Evolutionary conservation across 75 land plant species (phyloP), one percentile per base, ranked within the genome.

Genomic region (Ceratopteris richardii): DNA sequence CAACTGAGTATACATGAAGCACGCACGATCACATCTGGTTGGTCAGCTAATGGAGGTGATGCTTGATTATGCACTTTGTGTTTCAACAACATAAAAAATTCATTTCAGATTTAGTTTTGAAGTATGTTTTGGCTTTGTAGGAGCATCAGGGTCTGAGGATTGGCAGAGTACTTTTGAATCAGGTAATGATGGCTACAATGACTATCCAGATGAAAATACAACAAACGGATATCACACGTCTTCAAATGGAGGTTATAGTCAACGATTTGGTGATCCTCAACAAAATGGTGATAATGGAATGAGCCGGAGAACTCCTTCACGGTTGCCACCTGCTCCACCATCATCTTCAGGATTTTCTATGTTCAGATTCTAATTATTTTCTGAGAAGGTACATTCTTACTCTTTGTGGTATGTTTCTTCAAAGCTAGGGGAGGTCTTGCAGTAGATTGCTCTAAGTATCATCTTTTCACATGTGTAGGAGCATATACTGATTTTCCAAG

Each of bases 151-250:
- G 39, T 69, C 64, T 54, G 97, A 91, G 63, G 96, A 90, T 53
- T 95, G 99, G 99, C 77, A 88, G 41, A 65, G 77, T 56, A 92
- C 99, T 60, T 95, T 90, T 62, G 96, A 95, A 72, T 87, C 86
- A n/a, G 89, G 84, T 28, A 42, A 69, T 30, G 18, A 40, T n/a
- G 80, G 71, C 44, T 60, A 60, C 28, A 65, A 37, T 22, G 60
- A 57, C 33, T 76, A 54, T 51, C 19, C 48, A 19, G 65, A 56
- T 33, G 43, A 69, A 9, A 54, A 56, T 24, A 75, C 70, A 10
- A 69, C 70, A 18, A 47, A 40, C 11, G 72, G 68, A 22, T 50
- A 27, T 33, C 37, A 9, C 7, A 3, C 9, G 3, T 33, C 37
- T 54, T 58, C 66, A 1, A 61, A 66, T 18, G 76, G 73, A 51